Percentiles rank a stretch among this genome's conserved stretches.
These are phyloP conservation scores for Calocera viscosa DNA, from an alignment of 768 basidiomycete genomes.

Conservation along the genomic window DNA sequence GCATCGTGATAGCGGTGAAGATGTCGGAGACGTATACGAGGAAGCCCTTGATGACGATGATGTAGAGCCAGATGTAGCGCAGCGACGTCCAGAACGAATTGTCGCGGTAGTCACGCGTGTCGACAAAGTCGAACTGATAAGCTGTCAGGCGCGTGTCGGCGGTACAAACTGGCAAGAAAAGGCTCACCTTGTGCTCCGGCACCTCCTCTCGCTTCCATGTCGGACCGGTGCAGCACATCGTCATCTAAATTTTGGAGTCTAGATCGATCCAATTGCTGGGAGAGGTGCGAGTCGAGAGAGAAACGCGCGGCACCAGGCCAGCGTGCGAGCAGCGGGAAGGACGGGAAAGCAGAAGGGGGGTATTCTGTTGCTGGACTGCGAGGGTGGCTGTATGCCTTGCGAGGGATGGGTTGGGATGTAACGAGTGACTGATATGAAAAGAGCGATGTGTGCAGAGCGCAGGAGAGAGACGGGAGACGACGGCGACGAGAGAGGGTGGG, in stretches of 20 bases:
- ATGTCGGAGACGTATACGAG: constrained; percentile 96
- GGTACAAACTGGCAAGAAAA: not conserved
- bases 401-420: not conserved
- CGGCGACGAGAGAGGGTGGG: not conserved
- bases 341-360: not conserved
- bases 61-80: constrained; percentile 90
- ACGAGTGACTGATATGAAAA: not conserved
- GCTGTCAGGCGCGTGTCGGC: constrained; percentile 21
- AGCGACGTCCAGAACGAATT: constrained; percentile 75
- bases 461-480: not conserved
- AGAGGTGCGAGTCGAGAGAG: not conserved
- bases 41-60: constrained; percentile 88
- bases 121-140: constrained; percentile 87
- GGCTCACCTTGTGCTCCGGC: constrained; percentile 85
- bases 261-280: not conserved
- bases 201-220: constrained; percentile 97
- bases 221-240: constrained; percentile 54
- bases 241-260: not conserved
- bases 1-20: constrained; percentile 94
- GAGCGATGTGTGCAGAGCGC: not conserved
- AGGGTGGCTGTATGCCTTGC: not conserved
- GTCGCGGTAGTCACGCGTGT: constrained; percentile 83
- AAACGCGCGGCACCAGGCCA: constrained; percentile 5
- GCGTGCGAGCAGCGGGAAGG: not conserved
- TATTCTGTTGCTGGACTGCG: not conserved